A percentile compares a stretch with the other conserved stretches of the same genome.
Conservation (phyloP, 495 filamentous ascomycete genomes). For the Opeltia flavorubescens region DNA sequence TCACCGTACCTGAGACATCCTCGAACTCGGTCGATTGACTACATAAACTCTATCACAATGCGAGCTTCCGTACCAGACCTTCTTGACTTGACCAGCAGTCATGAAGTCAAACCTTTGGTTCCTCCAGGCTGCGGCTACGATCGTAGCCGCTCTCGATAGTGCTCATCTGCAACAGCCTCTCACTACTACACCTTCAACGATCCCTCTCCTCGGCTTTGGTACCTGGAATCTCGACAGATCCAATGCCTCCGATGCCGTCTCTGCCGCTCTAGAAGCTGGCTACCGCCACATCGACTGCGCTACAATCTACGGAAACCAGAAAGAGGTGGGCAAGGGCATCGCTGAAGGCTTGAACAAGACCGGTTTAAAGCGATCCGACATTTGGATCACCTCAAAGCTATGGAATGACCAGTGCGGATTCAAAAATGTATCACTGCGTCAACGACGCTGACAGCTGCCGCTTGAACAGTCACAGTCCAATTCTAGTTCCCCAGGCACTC, state of each 20-base stretch:
- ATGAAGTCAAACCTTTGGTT: too few species aligned
- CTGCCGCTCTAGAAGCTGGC: constrained; percentile 42
- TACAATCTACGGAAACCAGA: constrained; percentile 53
- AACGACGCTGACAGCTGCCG: not conserved
- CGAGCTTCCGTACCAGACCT: too few species aligned
- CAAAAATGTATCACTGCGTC: not conserved
- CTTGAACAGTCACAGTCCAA: constrained; percentile 24
- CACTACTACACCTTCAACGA: constrained; percentile 5
- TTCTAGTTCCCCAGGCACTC: constrained; percentile 31
- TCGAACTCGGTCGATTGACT: too few species aligned
- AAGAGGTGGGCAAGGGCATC: constrained; percentile 47
- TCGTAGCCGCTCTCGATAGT: not conserved
- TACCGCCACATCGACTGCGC: constrained; percentile 65
- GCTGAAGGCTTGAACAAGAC: constrained; percentile 22
- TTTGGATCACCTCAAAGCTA: constrained; percentile 68
- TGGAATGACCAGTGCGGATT: constrained; percentile 35
- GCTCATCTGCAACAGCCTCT: not conserved
- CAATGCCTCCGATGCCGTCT: constrained; percentile 28
- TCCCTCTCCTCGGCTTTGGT: constrained; percentile 37
- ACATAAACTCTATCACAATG: too few species aligned
- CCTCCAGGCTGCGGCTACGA: not conserved
- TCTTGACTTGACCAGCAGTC: too few species aligned
- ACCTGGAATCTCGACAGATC: constrained; percentile 25
- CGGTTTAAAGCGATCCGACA: constrained; percentile 42
- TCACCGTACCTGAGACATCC: too few species aligned